Evolutionary conservation across 1,284 basidiomycete species (phyloP).

Genomic region (Caloboletus inedulis): DNA sequence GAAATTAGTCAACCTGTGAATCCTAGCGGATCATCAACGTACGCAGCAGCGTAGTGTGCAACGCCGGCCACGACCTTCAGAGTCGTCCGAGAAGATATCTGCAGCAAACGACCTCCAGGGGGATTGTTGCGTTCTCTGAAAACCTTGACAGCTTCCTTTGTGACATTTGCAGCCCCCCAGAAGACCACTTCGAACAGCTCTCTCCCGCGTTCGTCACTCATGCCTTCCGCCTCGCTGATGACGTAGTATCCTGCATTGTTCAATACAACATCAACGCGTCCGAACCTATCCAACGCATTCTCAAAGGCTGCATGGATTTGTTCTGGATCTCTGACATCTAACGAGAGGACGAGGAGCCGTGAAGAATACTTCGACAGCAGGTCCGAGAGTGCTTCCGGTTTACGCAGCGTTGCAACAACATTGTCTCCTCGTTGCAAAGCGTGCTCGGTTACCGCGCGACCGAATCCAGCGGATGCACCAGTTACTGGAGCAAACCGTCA

Average conservation of each 20-base stretch:
- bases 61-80: conserved; percentile 15
- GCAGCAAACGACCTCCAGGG: conserved; percentile 33
- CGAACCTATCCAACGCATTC: conserved; percentile 26
- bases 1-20: conserved; percentile 1
- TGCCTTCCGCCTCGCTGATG: conserved; percentile 32
- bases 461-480: conserved; percentile 27
- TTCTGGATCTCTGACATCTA: conserved; percentile 25
- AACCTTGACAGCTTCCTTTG: conserved; percentile 33
- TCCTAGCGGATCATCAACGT: conserved; percentile 9
- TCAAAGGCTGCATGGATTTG: conserved; percentile 25
- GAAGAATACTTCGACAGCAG: conserved; percentile 31
- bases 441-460: conserved; percentile 26
- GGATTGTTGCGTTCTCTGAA: conserved; percentile 38
- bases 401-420: conserved; percentile 26
- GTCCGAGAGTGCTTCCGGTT: conserved; percentile 17
- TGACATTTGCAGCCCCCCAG: conserved; percentile 37
- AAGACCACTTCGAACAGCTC: conserved; percentile 36
- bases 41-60: conserved; percentile 32
- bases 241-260: conserved; percentile 32
- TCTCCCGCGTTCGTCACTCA: conserved; percentile 31
- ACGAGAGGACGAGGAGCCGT: conserved; percentile 39
- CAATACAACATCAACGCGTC: conserved; percentile 33
- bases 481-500: conserved; percentile 20
- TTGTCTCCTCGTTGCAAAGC: conserved; percentile 24
- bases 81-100: conserved; percentile 22